Evolutionary conservation across 2,329 filamentous ascomycete genomes (phyloP), one percentile per base, ranked within the genome.

Genomic region (Colletotrichum horii): DNA sequence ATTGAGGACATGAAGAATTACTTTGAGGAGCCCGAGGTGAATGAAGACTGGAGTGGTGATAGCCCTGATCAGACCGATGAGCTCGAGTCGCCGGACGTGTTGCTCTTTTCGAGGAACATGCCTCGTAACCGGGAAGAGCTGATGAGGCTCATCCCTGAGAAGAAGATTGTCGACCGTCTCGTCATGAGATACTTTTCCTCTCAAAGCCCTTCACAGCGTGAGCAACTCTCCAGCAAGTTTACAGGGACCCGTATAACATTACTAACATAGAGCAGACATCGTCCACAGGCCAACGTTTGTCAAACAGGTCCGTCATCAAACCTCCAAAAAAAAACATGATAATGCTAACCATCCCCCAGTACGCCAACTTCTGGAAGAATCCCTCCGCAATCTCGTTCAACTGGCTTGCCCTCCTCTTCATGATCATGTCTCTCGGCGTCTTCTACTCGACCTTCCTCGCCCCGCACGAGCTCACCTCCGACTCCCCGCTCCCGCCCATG

Each of bases 1-100:
- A 91, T 92, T 64, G 89, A 92, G 79, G 90, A 92, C 71, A 83
- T 92, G 11, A 91, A 91, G 80, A 85, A 83, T 71, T 92, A 90
- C 77, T 91, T 92, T 79, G 88, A 90, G 28, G 87, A 90, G 34
- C 81, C 86, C 1, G 84, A 87, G 7, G 83, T 84, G 4, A 77
- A 76, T 34, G 61, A 22, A 36, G 61, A 43, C 0, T 43, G 61
- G 1, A 83, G 84, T 0, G 83, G 85, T 3, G 83, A 83, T 12
- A 80, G 81, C 19, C 79, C 83, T 6, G 83, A 82, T 26, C 81
- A 80, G 28, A 77, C 79, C 6, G 79, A 82, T n/a, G 84, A 86
- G 2, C 78, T 83, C 4, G 84, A 85, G 6, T 81, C 84, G 7
- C 81, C 85, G 8, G 88, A 89, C 43, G 76, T 88, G 70, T 77